Conservation (phyloP, 345 rosid species). For the Hypericum perforatum region DNA sequence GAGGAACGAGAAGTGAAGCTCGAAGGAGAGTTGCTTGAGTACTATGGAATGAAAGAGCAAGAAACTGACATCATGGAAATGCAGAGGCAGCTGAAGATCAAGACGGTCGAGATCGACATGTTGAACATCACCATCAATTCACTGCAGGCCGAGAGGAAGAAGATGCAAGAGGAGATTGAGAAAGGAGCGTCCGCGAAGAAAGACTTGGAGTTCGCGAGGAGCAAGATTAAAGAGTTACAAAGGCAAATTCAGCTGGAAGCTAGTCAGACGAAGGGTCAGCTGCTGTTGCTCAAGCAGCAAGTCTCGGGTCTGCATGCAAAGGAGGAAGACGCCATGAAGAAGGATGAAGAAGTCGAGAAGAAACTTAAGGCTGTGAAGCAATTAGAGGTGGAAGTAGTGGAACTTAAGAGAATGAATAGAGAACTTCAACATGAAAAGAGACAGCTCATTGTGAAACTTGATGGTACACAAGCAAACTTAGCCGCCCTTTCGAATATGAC, state of each 20-base stretch:
- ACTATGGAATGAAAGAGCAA: slow-evolving; percentile 88
- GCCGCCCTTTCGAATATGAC: slow-evolving; percentile 75
- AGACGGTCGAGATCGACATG: slow-evolving; percentile 89
- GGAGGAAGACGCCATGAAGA: slow-evolving; percentile 73
- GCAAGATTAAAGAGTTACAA: slow-evolving; percentile 79
- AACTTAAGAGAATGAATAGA: slow-evolving; percentile 81
- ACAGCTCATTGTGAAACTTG: slow-evolving; percentile 65
- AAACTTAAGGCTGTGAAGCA: slow-evolving; percentile 65
- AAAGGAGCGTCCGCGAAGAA: slow-evolving; percentile 40
- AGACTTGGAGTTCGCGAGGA: slow-evolving; percentile 72
- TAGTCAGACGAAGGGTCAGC: slow-evolving; percentile 86
- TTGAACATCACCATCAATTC: slow-evolving; percentile 78
- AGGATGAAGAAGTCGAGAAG: slow-evolving; percentile 56
- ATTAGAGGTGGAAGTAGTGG: slow-evolving; percentile 73
- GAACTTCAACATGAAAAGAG: slow-evolving; percentile 97
- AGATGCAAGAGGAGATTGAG: slow-evolving; percentile 70
- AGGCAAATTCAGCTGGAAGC: slow-evolving; percentile 91
- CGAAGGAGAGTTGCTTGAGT: slow-evolving; percentile 86
- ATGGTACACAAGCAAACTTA: slow-evolving; percentile 71
- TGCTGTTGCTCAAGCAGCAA: slow-evolving; percentile 83
- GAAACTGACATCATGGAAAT: slow-evolving; percentile 62
- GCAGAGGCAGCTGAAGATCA: slow-evolving; percentile 87
- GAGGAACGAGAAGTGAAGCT: slow-evolving; percentile 95
- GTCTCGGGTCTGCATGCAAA: slow-evolving; percentile 72
- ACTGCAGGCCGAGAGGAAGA: slow-evolving; percentile 75